These are phyloP conservation scores for Tricholoma furcatifolium DNA, from an alignment of 768 basidiomycete genomes.

Conservation along the genomic window DNA sequence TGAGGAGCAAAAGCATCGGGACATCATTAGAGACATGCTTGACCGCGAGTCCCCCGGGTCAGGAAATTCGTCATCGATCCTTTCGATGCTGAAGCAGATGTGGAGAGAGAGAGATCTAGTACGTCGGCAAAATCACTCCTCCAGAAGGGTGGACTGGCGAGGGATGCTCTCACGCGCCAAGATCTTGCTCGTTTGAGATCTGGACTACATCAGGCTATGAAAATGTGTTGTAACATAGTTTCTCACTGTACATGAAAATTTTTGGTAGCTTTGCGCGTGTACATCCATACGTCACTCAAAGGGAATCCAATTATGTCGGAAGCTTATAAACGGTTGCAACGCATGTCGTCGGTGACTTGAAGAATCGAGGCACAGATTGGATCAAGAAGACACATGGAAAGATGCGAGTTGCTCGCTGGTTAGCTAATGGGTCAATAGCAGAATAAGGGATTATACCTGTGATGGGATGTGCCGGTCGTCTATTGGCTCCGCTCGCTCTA, in stretches of 20 bases:
- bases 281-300: not conserved
- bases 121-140: conserved; percentile 4
- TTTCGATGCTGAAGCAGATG: conserved; percentile 50
- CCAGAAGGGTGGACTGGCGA: conserved; percentile 39
- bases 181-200: conserved; percentile 57
- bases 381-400: conserved; percentile 22
- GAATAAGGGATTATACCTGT: conserved; percentile 9
- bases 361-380: conserved; percentile 23
- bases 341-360: conserved; percentile 10
- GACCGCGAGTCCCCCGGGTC: conserved; percentile 52
- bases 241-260: not conserved
- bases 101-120: conserved; percentile 45
- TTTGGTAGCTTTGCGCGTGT: not conserved
- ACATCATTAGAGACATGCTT: conserved; percentile 44
- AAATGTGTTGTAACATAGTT: not conserved
- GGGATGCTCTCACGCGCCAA: conserved; percentile 22
- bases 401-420: conserved; percentile 14
- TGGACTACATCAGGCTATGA: not conserved
- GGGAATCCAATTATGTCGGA: conserved; percentile 17
- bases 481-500: conserved; percentile 37
- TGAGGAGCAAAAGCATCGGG: conserved; percentile 42
- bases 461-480: conserved; percentile 27
- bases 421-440: conserved; percentile 3
- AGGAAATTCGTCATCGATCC: conserved; percentile 65
- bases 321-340: conserved; percentile 21